phyloP scores from a whole-genome alignment of 208 protist genomes.

The Wallacemonas sp. region DNA sequence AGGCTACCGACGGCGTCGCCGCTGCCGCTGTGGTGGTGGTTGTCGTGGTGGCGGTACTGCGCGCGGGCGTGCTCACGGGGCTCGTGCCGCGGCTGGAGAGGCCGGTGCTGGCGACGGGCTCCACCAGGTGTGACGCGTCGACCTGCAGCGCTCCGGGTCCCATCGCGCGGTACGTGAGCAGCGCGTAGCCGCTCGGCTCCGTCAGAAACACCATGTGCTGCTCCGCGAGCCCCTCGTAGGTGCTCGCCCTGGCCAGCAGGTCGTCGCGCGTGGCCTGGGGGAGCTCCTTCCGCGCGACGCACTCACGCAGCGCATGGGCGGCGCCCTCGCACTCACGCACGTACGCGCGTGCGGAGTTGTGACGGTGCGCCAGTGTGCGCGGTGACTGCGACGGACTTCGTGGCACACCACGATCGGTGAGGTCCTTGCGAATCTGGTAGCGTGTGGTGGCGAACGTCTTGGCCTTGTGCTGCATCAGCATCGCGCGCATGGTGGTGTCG shows the following conservation, averaged over 20 bases:
- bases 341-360: slow-evolving; percentile 14
- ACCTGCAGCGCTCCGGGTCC: background rate
- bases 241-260: background rate
- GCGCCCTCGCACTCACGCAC: slow-evolving; percentile 2
- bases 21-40: background rate
- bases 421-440: slow-evolving; percentile 10
- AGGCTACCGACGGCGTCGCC: background rate
- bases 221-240: slow-evolving; percentile 23
- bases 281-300: background rate
- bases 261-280: background rate
- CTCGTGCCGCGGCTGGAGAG: background rate
- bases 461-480: slow-evolving; percentile 29
- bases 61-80: background rate
- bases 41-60: background rate
- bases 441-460: slow-evolving; percentile 7
- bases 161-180: slow-evolving; percentile 9
- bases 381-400: slow-evolving; percentile 15
- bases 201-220: slow-evolving; percentile 39
- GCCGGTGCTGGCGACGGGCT: background rate
- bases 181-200: slow-evolving; percentile 4
- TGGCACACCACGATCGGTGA: background rate
- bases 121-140: slow-evolving; percentile 2
- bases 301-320: background rate
- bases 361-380: slow-evolving; percentile 11
- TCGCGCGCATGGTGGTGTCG: slow-evolving; percentile 2